Conservation (phyloP, 1,139 yeast species). For the Candida frijolesensis region DNA sequence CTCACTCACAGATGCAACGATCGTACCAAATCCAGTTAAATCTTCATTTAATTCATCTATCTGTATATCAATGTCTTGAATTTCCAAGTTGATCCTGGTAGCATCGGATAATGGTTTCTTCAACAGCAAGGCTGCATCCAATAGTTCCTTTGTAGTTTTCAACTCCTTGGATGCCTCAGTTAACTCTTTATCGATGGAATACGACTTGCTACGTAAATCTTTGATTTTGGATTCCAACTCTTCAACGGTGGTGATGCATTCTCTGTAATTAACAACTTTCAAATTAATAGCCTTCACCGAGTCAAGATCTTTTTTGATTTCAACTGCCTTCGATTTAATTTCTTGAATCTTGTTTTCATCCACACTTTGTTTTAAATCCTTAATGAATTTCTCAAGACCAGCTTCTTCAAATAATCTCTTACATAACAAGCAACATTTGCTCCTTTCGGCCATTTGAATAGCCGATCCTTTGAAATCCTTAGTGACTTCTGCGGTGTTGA, state of each 20-base stretch:
- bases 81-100: constrained; percentile 37
- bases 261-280: constrained; percentile 30
- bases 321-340: constrained; percentile 36
- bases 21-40: constrained; percentile 34
- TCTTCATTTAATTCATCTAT: constrained; percentile 40
- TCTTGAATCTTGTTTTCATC: constrained; percentile 38
- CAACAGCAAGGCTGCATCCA: constrained; percentile 15
- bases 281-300: constrained; percentile 28
- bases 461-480: constrained; percentile 67
- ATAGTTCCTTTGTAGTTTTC: constrained; percentile 7
- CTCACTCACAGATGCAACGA: constrained; percentile 44
- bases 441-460: constrained; percentile 55
- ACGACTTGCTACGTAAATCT: constrained; percentile 14
- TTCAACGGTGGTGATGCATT: constrained; percentile 16
- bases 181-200: constrained; percentile 20
- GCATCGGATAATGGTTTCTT: constrained; percentile 39
- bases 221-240: constrained; percentile 14
- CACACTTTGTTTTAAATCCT: constrained; percentile 39
- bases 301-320: constrained; percentile 33
- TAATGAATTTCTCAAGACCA: constrained; percentile 33
- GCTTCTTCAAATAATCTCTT: constrained; percentile 56
- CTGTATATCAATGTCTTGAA: constrained; percentile 31
- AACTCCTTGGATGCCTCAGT: constrained; percentile 12
- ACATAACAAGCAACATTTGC: constrained; percentile 66
- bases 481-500: constrained; percentile 67